Base-by-base conservation (phyloP, 169 alveolate genomes). In the Fabrea salina region DNA sequence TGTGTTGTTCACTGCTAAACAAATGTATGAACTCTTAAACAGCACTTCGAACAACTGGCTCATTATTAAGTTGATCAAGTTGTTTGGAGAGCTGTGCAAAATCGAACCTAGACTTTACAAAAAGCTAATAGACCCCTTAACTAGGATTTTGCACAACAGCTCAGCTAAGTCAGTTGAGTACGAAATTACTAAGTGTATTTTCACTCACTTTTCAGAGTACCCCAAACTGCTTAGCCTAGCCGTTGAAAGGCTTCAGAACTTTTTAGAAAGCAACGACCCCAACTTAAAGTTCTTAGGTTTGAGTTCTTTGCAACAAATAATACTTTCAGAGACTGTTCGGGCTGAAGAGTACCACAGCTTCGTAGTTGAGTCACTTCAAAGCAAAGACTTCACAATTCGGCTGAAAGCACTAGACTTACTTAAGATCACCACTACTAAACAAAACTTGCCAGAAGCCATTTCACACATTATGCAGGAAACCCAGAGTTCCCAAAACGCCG, bases 1-100 rank as follows among this genome's bases (percentile, higher is more conserved):
- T 4, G 86, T 81, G 57, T 51, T 85, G 1, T 75, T 76, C 5
- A 70, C 88, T 8, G 82, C 85, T 3, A 82, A 86, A 11, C 57
- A 57, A 2, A 33, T 85, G 25, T 85, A 35, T 51, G 85, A 82
- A 3, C 16, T 85, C 1, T 8, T 85, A 19, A 68, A 43, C 19
- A 68, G 40, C 7, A 72, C 88, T 5, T 56, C 57, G 44, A 78
- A 72, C 49, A 86, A 86, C 64, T 86, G 89, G 89, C 79, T 86
- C 19, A 33, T 86, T 0, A 82, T 86, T 33, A 86, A 82, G 49
- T 74, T 83, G 22, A 33, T 83, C 41, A 77, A 83, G 35, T 70
- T 79, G 11, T 11, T 68, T 37, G 78, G 19, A 19, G 61, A 43
- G 61, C 37, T 68, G 2, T 1, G 64, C 37, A 47, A 47, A 30